Percentiles rank a stretch among this genome's conserved stretches.
phyloP scores from a whole-genome alignment of 1,284 basidiomycete genomes.

The Cyathus olla region DNA sequence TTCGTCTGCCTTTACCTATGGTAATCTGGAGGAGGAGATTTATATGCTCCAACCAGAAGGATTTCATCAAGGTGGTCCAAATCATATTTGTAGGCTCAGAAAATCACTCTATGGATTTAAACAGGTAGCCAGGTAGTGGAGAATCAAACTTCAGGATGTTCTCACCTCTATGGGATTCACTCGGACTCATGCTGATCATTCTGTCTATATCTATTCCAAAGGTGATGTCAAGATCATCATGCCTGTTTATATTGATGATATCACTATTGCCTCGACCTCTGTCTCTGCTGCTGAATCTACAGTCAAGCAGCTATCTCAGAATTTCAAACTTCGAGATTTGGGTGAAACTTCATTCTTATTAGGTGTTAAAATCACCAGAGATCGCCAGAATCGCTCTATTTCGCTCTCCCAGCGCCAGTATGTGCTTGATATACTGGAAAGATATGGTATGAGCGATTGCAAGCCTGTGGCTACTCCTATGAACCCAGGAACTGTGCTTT shows the following conservation, averaged over 20 bases:
- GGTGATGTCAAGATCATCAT: constrained; percentile 22
- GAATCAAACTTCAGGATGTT: constrained; percentile 17
- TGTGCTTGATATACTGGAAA: constrained; percentile 41
- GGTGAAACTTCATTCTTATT: constrained; percentile 43
- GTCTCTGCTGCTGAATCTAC: constrained; percentile 9
- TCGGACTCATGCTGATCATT: constrained; percentile 20
- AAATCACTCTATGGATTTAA: constrained; percentile 43
- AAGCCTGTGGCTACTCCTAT: constrained; percentile 44
- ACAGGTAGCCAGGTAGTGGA: constrained; percentile 37
- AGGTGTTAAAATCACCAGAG: constrained; percentile 45
- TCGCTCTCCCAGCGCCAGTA: constrained; percentile 46
- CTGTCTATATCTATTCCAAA: constrained; percentile 23
- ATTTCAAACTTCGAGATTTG: constrained; percentile 49
- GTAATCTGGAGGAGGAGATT: constrained; percentile 38
- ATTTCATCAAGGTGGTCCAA: constrained; percentile 26
- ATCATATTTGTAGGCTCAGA: constrained; percentile 24
- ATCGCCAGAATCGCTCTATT: constrained; percentile 31
- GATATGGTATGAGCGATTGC: constrained; percentile 40
- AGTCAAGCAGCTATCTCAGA: constrained; percentile 12
- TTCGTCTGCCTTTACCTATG: constrained; percentile 42
- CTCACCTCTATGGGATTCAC: constrained; percentile 25
- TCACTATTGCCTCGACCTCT: constrained; percentile 23
- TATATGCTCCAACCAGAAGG: constrained; percentile 41
- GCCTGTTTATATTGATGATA: constrained; percentile 27
- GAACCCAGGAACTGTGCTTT: constrained; percentile 18